Conservation (phyloP, 495 filamentous ascomycete genomes). For the Echria macrotheca region DNA sequence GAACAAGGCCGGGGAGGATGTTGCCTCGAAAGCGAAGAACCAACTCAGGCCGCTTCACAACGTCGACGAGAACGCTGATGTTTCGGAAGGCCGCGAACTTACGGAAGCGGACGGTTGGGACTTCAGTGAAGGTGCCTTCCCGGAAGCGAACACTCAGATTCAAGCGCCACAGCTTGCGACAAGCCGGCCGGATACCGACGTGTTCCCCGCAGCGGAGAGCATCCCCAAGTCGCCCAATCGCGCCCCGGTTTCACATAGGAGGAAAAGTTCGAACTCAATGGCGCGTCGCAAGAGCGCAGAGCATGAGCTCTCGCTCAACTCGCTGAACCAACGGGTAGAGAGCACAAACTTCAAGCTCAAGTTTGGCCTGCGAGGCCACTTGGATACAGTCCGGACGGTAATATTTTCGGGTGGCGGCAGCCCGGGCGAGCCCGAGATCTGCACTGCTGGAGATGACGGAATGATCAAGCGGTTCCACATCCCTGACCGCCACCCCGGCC, state of each 20-base stretch:
- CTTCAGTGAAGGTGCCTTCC: conserved; percentile 69
- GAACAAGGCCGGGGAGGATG: conserved; percentile 50
- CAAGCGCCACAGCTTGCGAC: conserved; percentile 35
- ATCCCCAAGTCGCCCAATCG: conserved; percentile 74
- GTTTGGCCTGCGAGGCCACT: conserved; percentile 85
- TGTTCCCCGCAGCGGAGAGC: conserved; percentile 78
- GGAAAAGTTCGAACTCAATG: conserved; percentile 71
- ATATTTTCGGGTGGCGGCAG: conserved; percentile 96
- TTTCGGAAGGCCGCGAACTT: conserved; percentile 23
- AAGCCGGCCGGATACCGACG: conserved; percentile 71
- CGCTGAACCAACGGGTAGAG: conserved; percentile 48
- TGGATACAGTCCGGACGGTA: conserved; percentile 87
- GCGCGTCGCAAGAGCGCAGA: conserved; percentile 51
- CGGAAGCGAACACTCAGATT: conserved; percentile 39
- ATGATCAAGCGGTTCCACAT: conserved; percentile 96
- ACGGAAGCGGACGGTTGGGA: conserved; percentile 78
- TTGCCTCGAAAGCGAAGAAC: conserved; percentile 39
- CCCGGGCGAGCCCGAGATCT: conserved; percentile 91
- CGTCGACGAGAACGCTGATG: conserved; percentile 32
- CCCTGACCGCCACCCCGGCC: conserved; percentile 57
- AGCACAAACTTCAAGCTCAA: conserved; percentile 79
- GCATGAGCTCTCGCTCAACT: conserved; percentile 46
- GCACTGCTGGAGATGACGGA: conserved; percentile 92
- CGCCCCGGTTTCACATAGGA: conserved; percentile 63
- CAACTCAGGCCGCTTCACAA: conserved; percentile 17